phyloP scores from a whole-genome alignment of 108 stramenopile species.

The Cylindrotheca closterium region DNA sequence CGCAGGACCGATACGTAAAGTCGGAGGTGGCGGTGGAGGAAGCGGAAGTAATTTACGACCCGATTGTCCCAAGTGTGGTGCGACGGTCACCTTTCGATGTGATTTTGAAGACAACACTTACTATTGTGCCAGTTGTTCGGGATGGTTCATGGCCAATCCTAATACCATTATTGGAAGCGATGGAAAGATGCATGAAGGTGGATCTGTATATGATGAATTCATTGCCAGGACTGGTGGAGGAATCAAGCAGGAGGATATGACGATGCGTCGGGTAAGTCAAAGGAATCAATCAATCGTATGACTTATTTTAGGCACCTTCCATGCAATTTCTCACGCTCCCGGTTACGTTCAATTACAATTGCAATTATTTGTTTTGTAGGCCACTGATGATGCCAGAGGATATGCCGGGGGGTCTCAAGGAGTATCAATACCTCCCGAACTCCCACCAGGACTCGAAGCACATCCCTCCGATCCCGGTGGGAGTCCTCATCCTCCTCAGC shows the following conservation, averaged over 20 bases:
- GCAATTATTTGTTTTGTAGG: conserved; percentile 22
- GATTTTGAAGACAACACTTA: conserved; percentile 72
- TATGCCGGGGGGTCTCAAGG: conserved; percentile 4
- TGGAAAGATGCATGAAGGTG: conserved; percentile 5
- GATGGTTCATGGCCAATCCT: conserved; percentile 65
- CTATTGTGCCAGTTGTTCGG: conserved; percentile 88
- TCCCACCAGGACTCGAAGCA: background rate
- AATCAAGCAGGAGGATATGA: too few species aligned
- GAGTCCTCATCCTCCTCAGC: conserved; percentile 12
- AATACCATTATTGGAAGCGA: conserved; percentile 5
- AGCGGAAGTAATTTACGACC: conserved; percentile 49
- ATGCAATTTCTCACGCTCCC: too few species aligned
- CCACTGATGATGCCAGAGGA: conserved; percentile 16
- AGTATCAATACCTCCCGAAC: background rate
- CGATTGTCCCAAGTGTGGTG: conserved; percentile 79
- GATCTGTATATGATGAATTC: conserved; percentile 13
- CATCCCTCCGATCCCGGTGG: conserved; percentile 5
- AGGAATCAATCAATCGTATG: too few species aligned
- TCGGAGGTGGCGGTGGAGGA: conserved; percentile 40
- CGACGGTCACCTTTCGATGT: conserved; percentile 59
- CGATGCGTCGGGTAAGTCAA: conserved; percentile 74
- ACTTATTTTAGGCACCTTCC: too few species aligned
- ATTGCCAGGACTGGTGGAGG: too few species aligned
- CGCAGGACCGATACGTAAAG: conserved; percentile 13
- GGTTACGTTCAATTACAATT: too few species aligned